Evolutionary conservation across 352 stramenopile species (phyloP), one percentile per base, ranked within the genome.

Genomic region (Pythium utonaiense): DNA sequence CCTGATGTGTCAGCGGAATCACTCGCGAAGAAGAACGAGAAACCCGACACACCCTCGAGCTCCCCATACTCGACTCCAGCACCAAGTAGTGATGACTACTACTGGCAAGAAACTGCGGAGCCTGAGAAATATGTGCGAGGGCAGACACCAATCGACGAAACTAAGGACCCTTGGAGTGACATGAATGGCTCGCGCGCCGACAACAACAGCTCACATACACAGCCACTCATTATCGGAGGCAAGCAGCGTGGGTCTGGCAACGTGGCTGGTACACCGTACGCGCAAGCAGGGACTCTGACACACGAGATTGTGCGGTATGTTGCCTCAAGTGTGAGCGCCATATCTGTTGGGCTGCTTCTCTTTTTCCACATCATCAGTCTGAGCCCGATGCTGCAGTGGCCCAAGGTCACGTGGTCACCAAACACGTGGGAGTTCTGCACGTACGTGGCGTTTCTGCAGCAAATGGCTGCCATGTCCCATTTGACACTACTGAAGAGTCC

Each of bases 391-490:
- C 44, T 86, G 3, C 51, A 75, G 27, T 89, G 77, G 75, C 69
- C 69, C 0, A 75, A 71, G 22, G 25, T 73, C 6, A 47, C 71
- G 17, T 89, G 77, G 79, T 82, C 78, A 30, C 83, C 83, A 2
- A 92, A 92, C 57, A 83, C 80, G 17, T 91, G 82, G 82, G 82
- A 91, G 60, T 83, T 88, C 53, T 64, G 83, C 25, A 68, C 81
- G 21, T 89, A 87, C 63, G 70, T 79, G 17, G 73, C 64, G 17
- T 87, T 85, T 59, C 60, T 92, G 49, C 83, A 92, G 68, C 78
- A 88, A 34, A 83, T 92, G 70, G 64, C 75, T 38, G 76, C 77
- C 6, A 52, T 85, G 0, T 91, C 81, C n/a, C 67, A 86, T 30
- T 64, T 86, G 17, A 88, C 78, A 19, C 59, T 87, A 27, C 62